Evolutionary conservation across 2,329 filamentous ascomycete species (phyloP), one percentile per base, ranked within the genome.

Genomic region (Curvularia lunata): DNA sequence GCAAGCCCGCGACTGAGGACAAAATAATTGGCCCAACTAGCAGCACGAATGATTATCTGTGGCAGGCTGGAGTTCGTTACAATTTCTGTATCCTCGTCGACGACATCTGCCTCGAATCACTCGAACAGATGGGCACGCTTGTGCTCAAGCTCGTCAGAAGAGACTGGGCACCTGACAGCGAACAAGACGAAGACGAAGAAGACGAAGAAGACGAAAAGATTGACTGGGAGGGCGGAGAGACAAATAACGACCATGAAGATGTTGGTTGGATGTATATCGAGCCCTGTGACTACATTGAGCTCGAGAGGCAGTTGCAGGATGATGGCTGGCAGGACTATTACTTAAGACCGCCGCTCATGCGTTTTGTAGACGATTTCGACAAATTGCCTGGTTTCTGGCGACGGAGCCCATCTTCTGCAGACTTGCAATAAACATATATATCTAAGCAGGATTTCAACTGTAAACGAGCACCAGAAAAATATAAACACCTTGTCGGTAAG

Each of bases 51-150:
- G n/a, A 41, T 50, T 50, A 41, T 50, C 25, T 42, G 18, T 32
- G 16, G 13, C 40, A 13, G 10, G 28, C 48, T 43, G 38, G 48
- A 51, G 6, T 27, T 43, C 38, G 40, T 28, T 51, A 51, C 28
- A 51, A 51, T 37, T 51, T 43, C 8, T 43, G 19, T 43, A 6
- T 51, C 7, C 48, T 51, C 19, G 27, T 51, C 9, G 38, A 51
- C 48, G 38, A 51, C 48, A 51, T 51, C 27, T 51, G 28, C 40
- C 27, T 51, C 40, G 38, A 43, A 37, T 51, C 48, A 43, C 7
- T 51, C 19, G 28, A 43, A 18, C 25, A 32, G 25, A 43, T 43
- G 38, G 4, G 8, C 27, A 32, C 5, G 5, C 19, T 19, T 27
- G 48, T 51, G 19, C 8, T 51, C 38, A 51, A 51, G 38, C 40